phyloP scores from a whole-genome alignment of 2,329 filamentous ascomycete species.

The Ophiostoma himal-ulmi region DNA sequence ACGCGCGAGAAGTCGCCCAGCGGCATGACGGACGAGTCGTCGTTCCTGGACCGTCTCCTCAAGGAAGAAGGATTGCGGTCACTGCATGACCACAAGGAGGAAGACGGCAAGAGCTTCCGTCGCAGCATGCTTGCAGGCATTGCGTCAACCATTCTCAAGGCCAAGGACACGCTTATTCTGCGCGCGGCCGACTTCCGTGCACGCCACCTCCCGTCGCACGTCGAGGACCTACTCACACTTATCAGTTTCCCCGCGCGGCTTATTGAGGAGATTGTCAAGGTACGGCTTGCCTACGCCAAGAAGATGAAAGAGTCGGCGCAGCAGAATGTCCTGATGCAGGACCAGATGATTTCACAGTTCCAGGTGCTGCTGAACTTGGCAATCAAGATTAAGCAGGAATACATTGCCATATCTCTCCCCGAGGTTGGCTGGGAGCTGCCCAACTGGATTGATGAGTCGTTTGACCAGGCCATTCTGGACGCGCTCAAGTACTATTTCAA shows the following conservation, averaged over 20 bases:
- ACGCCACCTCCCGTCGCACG: constrained; percentile 88
- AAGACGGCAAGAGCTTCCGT: constrained; percentile 40
- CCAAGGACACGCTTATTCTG: constrained; percentile 81
- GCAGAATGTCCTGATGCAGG: constrained; percentile 87
- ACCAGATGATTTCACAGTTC: constrained; percentile 97
- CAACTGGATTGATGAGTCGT: constrained; percentile 93
- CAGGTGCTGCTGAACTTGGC: constrained; percentile 88
- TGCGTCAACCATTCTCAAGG: constrained; percentile 82
- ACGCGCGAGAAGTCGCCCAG: constrained; percentile 62
- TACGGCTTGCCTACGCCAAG: constrained; percentile 83
- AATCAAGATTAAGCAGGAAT: constrained; percentile 86
- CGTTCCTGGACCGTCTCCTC: constrained; percentile 88
- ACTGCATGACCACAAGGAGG: constrained; percentile 65
- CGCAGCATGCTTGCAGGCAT: constrained; percentile 81
- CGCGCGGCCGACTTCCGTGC: constrained; percentile 81
- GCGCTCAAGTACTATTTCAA: constrained; percentile 98
- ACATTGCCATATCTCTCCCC: constrained; percentile 73
- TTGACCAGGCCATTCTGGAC: constrained; percentile 85
- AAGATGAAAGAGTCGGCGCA: constrained; percentile 93
- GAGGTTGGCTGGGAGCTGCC: constrained; percentile 93
- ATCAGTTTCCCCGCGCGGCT: constrained; percentile 96
- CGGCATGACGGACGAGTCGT: constrained; percentile 77
- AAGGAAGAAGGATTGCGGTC: constrained; percentile 95
- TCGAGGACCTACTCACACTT: constrained; percentile 89
- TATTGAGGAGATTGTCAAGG: constrained; percentile 92